phyloP scores from a whole-genome alignment of 495 filamentous ascomycete species.

The Daldinia bambusicola region DNA sequence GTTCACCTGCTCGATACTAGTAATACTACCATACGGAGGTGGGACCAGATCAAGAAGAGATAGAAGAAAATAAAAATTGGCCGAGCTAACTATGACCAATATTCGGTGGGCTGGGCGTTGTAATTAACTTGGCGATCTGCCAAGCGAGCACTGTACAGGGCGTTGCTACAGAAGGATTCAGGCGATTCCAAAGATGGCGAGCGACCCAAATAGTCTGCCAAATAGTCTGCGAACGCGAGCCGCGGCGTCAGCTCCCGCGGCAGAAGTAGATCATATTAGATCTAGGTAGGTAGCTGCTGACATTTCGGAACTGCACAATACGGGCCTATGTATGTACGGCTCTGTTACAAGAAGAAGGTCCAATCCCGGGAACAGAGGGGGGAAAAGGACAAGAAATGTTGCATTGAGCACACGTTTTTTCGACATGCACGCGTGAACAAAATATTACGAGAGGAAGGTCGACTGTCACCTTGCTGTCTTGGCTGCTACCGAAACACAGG shows the following conservation, averaged over 20 bases:
- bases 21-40: neutral
- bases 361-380: neutral
- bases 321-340: neutral
- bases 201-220: neutral
- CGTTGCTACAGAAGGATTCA: slow-evolving; percentile 3
- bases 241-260: neutral
- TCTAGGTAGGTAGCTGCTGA: neutral
- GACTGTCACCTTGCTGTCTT: neutral
- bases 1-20: neutral
- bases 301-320: neutral
- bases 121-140: neutral
- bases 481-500: slow-evolving; percentile 2
- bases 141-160: neutral
- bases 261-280: neutral
- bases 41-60: neutral
- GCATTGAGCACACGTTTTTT: slow-evolving; percentile 3
- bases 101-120: neutral
- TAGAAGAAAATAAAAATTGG: no score
- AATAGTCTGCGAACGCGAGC: neutral
- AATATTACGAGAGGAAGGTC: slow-evolving; percentile 8
- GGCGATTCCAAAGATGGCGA: neutral
- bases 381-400: neutral
- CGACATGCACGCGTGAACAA: neutral
- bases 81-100: neutral
- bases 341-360: slow-evolving; percentile 4